Percentiles rank a stretch among this genome's conserved stretches.
These are phyloP conservation scores for Teratosphaeria destructans DNA, from an alignment of 2,329 filamentous ascomycete species.

Conservation along the genomic window DNA sequence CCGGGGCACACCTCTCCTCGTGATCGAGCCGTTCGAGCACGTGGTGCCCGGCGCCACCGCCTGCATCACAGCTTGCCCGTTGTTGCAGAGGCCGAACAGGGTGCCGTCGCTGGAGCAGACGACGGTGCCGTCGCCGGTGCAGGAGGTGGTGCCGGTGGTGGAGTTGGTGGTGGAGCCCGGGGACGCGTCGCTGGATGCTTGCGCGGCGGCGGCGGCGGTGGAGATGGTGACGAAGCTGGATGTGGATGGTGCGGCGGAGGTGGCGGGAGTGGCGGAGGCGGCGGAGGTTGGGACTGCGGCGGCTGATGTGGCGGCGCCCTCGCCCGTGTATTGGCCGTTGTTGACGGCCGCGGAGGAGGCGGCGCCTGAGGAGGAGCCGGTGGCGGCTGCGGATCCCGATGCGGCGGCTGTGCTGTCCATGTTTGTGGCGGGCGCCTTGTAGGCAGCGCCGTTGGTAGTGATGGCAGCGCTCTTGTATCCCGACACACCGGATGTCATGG, in stretches of 20 bases:
- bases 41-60: constrained; percentile 34
- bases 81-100: constrained; percentile 35
- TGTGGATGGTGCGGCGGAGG: constrained; percentile 1
- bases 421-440: constrained; percentile 20
- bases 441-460: constrained; percentile 3
- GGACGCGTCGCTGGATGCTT: constrained; percentile 2
- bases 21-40: constrained; percentile 32
- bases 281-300: background rate
- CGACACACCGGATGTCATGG: constrained; percentile 8
- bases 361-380: constrained; percentile 2
- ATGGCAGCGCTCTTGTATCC: constrained; percentile 4
- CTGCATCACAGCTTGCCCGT: constrained; percentile 31
- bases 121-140: constrained; percentile 23
- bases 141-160: background rate
- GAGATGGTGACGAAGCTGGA: constrained; percentile 4
- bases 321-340: background rate
- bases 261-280: too few relatives aligned
- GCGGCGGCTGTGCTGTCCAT: constrained; percentile 1
- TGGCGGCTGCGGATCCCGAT: constrained; percentile 1
- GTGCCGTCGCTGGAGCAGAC: constrained; percentile 29
- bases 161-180: background rate
- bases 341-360: background rate
- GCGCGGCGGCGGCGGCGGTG: background rate
- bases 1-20: constrained; percentile 7
- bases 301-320: background rate